A percentile compares a stretch with the other conserved stretches of the same genome.
Conservation (phyloP, 1,284 basidiomycete species). For the Microbotryum violaceum region DNA sequence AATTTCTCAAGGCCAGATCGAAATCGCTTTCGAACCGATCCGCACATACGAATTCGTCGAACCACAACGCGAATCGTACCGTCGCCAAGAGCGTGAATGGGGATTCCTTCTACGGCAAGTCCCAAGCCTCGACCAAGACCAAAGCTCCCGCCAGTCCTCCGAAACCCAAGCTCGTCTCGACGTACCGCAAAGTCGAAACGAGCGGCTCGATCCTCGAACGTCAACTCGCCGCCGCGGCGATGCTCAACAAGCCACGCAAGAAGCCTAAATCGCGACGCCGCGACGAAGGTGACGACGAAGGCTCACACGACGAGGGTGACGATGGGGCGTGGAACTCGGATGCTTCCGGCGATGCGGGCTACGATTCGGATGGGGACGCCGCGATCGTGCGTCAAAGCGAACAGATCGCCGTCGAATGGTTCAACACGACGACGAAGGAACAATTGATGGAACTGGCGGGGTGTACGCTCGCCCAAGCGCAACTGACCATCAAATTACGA, state of each 20-base stretch:
- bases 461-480: slow-evolving; percentile 73
- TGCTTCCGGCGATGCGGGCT: slow-evolving; percentile 28
- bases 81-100: too few species aligned
- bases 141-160: too few species aligned
- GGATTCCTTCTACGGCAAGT: too few species aligned
- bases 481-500: slow-evolving; percentile 67
- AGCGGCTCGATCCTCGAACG: slow-evolving; percentile 24
- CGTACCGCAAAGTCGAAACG: slow-evolving; percentile 5
- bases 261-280: slow-evolving; percentile 18
- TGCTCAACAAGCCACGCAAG: background rate
- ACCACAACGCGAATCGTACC: too few species aligned
- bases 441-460: slow-evolving; percentile 83
- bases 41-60: too few species aligned
- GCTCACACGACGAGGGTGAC: slow-evolving; percentile 29
- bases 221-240: slow-evolving; percentile 16
- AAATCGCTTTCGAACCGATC: too few species aligned
- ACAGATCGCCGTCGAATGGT: slow-evolving; percentile 64
- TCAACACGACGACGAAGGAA: slow-evolving; percentile 67
- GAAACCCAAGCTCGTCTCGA: too few species aligned
- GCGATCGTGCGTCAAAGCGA: slow-evolving; percentile 38
- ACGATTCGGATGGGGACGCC: slow-evolving; percentile 23
- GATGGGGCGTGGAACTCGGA: slow-evolving; percentile 24
- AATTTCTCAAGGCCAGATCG: too few species aligned
- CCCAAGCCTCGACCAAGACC: too few species aligned
- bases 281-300: slow-evolving; percentile 17